Base-by-base conservation (phyloP, 2,329 filamentous ascomycete genomes). In the Nigrospora osmanthi region DNA sequence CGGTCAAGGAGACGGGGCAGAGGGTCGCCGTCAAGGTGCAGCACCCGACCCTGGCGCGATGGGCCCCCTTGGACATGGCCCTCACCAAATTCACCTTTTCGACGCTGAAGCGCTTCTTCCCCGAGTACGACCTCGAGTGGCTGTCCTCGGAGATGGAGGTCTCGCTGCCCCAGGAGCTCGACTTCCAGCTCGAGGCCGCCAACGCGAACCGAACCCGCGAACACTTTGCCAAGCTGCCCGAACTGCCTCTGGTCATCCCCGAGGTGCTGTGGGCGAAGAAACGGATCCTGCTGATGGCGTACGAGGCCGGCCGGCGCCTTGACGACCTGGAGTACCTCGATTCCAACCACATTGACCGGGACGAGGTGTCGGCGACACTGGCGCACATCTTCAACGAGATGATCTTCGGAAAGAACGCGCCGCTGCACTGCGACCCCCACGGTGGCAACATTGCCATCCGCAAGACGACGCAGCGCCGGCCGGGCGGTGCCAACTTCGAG, bases 371-470 rank as follows among this genome's bases (percentile, higher is more conserved):
- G 0, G 90, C 91, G 1, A 86, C 89, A 0, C 73, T 98, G 4
- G 85, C 93, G 0, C 82, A 84, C 47, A 89, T 98, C 47, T 98
- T 98, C 76, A 98, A 98, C 71, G 90, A 97, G 63, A 98, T 98
- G 93, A 96, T 98, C 54, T 98, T 98, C 54, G 90, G 91, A 40
- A 79, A 83, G 43, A 78, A 84, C 47, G 91, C 91, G 0, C 89
- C 93, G 0, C 70, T 98, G 35, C 93, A 98, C 68, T 98, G 93
- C 67, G 93, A 98, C 60, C 93, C 93, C 0, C 93, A 98, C 59
- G 93, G 90, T 40, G 93, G 93, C 38, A 98, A 98, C 59, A 85
- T 98, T 45, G 90, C 93, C 17, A 89, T 98, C 49, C 83, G 90
- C 36, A 82, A 87, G 62, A 93, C 91, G 58, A 63, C 74, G 63